A percentile compares a stretch with the other conserved stretches of the same genome.
Conservation (phyloP, 2,329 filamentous ascomycete genomes). For the Stagonosporopsis rhizophila region DNA sequence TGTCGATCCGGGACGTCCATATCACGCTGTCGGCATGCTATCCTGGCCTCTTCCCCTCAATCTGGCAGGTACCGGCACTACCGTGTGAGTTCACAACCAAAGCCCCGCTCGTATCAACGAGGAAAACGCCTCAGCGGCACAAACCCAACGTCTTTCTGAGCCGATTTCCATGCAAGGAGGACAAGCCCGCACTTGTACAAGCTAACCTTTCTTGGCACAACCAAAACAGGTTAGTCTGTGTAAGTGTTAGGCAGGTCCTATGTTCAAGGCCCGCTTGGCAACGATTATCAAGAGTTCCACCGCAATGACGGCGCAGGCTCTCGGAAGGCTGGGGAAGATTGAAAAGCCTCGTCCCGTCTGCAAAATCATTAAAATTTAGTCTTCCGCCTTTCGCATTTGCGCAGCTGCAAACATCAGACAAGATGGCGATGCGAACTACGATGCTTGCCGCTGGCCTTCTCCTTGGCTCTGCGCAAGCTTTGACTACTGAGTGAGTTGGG, state of each 20-base stretch:
- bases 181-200: slow-evolving; percentile 25
- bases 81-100: slow-evolving; percentile 18
- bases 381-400: slow-evolving; percentile 12
- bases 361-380: slow-evolving; percentile 5
- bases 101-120: slow-evolving; percentile 28
- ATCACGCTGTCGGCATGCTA: slow-evolving; percentile 18
- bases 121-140: slow-evolving; percentile 21
- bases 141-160: slow-evolving; percentile 22
- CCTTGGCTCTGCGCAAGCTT: slow-evolving; percentile 34
- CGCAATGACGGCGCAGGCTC: slow-evolving; percentile 21
- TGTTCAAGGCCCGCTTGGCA: slow-evolving; percentile 22
- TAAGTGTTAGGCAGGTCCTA: slow-evolving; percentile 24
- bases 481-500: slow-evolving; percentile 37
- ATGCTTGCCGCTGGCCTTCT: slow-evolving; percentile 36
- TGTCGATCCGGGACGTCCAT: slow-evolving; percentile 17
- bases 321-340: slow-evolving; percentile 15
- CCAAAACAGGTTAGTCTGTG: slow-evolving; percentile 22
- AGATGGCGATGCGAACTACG: slow-evolving; percentile 39
- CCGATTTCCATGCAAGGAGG: slow-evolving; percentile 26
- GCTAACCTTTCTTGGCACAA: slow-evolving; percentile 25
- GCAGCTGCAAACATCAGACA: slow-evolving; percentile 11
- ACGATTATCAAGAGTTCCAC: slow-evolving; percentile 20
- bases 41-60: slow-evolving; percentile 17
- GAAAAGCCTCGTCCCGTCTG: slow-evolving; percentile 26
- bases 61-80: slow-evolving; percentile 31